Evolutionary conservation across 345 rosid genomes (phyloP).

Genomic region (Moricandia arvensis): DNA sequence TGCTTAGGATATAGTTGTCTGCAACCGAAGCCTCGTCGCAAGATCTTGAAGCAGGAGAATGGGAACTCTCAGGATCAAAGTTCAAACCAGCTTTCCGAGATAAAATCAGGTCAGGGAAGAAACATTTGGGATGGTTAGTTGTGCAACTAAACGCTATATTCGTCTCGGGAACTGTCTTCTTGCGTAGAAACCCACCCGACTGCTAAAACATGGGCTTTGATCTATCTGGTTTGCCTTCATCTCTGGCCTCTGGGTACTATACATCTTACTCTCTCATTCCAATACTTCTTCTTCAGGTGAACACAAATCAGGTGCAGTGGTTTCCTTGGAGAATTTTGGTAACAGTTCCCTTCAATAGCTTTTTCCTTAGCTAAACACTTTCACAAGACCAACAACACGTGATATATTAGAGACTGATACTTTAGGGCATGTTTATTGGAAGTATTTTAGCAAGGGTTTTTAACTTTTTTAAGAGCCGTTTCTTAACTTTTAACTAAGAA

Average conservation of each 20-base stretch:
- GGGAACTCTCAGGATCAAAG: slow-evolving; percentile 55
- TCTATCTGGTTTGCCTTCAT: slow-evolving; percentile 81
- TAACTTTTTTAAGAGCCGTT: no score
- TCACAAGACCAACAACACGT: neutral
- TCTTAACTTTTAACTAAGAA: no score
- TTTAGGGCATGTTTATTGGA: no score
- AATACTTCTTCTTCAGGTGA: slow-evolving; percentile 41
- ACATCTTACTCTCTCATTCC: slow-evolving; percentile 60
- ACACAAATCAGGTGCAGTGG: slow-evolving; percentile 60
- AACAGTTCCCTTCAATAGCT: slow-evolving; percentile 39
- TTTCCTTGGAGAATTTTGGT: slow-evolving; percentile 71
- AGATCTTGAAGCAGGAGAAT: slow-evolving; percentile 66
- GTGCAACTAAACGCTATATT: slow-evolving; percentile 71
- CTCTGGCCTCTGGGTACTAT: slow-evolving; percentile 89
- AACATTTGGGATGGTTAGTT: slow-evolving; percentile 65
- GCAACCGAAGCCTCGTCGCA: slow-evolving; percentile 39
- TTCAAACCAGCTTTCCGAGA: slow-evolving; percentile 55
- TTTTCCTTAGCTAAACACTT: neutral
- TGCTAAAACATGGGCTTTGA: slow-evolving; percentile 61
- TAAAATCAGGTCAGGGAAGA: slow-evolving; percentile 8
- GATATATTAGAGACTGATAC: neutral
- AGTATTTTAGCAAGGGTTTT: no score
- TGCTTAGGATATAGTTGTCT: no score
- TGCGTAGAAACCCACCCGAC: slow-evolving; percentile 74
- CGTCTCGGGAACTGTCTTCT: slow-evolving; percentile 65